phyloP scores from a whole-genome alignment of 1,139 yeast species.

The Hyphopichia burtonii region DNA sequence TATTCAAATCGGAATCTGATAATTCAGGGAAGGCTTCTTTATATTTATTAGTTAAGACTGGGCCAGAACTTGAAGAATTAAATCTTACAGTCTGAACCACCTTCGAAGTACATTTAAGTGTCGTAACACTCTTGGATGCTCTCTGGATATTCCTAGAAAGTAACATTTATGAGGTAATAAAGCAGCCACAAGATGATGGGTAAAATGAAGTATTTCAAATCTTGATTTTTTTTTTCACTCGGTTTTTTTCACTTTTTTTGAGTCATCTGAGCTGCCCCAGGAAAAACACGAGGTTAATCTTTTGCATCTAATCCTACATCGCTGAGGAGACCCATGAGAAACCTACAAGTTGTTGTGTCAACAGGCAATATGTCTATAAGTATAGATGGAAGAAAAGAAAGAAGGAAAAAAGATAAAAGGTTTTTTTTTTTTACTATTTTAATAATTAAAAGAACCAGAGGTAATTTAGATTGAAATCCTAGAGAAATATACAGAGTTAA shows the following conservation, averaged over 20 bases:
- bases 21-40: constrained; percentile 46
- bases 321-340: no score
- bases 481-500: neutral
- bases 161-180: neutral
- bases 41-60: neutral
- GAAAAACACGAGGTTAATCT: no score
- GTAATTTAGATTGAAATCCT: neutral
- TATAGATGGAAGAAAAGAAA: neutral
- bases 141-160: neutral
- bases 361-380: neutral
- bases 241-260: no score
- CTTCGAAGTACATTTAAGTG: neutral
- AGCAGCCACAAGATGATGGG: neutral
- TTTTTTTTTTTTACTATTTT: no score
- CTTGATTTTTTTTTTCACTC: no score
- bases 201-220: no score
- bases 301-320: no score
- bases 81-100: neutral
- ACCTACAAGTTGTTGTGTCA: no score
- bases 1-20: constrained; percentile 47
- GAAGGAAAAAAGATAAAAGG: neutral
- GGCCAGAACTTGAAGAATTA: neutral
- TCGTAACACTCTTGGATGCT: neutral
- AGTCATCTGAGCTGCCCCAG: no score
- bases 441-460: no score